Percentiles rank a stretch among this genome's conserved stretches.
Evolutionary conservation across 2,329 filamentous ascomycete genomes (phyloP).

Genomic region (Aspergillus thermomutatus): DNA sequence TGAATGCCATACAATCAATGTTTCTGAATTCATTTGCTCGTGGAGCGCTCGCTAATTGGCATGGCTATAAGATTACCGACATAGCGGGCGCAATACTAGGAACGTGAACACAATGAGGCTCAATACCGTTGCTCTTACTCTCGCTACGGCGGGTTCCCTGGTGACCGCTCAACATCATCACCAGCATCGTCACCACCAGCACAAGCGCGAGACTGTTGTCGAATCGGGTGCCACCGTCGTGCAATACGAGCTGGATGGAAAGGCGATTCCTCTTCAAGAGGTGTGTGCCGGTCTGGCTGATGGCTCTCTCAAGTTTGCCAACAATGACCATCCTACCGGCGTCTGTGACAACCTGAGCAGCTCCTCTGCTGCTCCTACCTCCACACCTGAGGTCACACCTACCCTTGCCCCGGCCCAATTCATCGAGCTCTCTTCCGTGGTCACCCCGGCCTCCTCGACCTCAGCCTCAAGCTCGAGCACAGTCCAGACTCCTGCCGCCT

Average conservation of each 20-base stretch:
- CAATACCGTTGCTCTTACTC: slow-evolving; percentile 35
- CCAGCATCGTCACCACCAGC: slow-evolving; percentile 38
- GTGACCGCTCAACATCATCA: slow-evolving; percentile 43
- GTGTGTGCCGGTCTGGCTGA: slow-evolving; percentile 69
- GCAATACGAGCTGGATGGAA: slow-evolving; percentile 68
- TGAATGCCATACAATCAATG: neutral
- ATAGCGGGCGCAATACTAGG: neutral
- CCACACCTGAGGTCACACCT: slow-evolving; percentile 26
- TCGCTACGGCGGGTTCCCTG: slow-evolving; percentile 43
- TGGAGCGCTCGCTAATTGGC: neutral
- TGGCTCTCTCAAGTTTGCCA: slow-evolving; percentile 62
- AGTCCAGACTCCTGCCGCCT: slow-evolving; percentile 9
- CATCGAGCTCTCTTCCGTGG: slow-evolving; percentile 46
- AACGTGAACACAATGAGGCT: slow-evolving; percentile 37
- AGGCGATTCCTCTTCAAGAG: slow-evolving; percentile 43
- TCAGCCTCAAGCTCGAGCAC: slow-evolving; percentile 13
- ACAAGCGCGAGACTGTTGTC: slow-evolving; percentile 45
- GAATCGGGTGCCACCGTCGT: slow-evolving; percentile 62
- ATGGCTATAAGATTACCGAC: neutral
- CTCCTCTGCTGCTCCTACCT: slow-evolving; percentile 36
- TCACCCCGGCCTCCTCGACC: slow-evolving; percentile 31
- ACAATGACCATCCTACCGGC: slow-evolving; percentile 59
- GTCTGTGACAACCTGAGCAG: slow-evolving; percentile 40
- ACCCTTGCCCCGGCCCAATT: slow-evolving; percentile 46
- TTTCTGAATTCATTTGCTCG: neutral